Percentiles rank a stretch among this genome's conserved stretches.
These are phyloP conservation scores for Hamigera avellanea DNA, from an alignment of 495 filamentous ascomycete genomes.

Conservation along the genomic window DNA sequence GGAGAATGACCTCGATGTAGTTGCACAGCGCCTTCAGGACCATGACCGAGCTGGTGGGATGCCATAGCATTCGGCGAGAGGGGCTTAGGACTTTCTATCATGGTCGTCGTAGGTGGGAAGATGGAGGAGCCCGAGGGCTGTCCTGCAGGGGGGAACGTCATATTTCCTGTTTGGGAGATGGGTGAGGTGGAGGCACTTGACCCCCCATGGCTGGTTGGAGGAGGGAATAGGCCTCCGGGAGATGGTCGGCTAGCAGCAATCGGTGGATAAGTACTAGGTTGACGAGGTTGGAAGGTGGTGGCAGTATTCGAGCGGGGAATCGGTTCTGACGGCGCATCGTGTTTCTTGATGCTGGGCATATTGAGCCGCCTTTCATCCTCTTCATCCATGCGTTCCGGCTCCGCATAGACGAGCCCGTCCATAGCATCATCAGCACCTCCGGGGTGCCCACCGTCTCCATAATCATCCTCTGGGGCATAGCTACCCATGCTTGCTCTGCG, in stretches of 20 bases:
- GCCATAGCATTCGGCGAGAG: conserved; percentile 63
- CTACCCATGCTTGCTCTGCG: conserved; percentile 77
- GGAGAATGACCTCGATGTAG: conserved; percentile 56
- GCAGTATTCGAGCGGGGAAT: conserved; percentile 31
- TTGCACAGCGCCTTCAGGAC: conserved; percentile 30
- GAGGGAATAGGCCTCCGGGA: conserved; percentile 49
- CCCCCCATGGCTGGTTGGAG: conserved; percentile 35
- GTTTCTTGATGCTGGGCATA: conserved; percentile 63
- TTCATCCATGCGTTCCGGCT: conserved; percentile 54
- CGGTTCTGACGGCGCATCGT: conserved; percentile 38
- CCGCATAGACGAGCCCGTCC: conserved; percentile 62
- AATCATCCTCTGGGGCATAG: conserved; percentile 71
- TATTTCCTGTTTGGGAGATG: conserved; percentile 37
- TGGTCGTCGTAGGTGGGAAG: conserved; percentile 54
- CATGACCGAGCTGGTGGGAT: conserved; percentile 47
- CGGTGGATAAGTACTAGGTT: conserved; percentile 70
- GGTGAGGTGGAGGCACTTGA: conserved; percentile 41
- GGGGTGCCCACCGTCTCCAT: conserved; percentile 33
- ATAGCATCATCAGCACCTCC: conserved; percentile 57
- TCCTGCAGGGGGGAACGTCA: conserved; percentile 35
- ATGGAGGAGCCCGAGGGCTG: conserved; percentile 39
- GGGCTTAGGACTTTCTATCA: conserved; percentile 82
- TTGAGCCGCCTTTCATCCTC: conserved; percentile 46
- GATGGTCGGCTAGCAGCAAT: conserved; percentile 36
- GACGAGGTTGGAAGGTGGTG: conserved; percentile 46